phyloP scores from a whole-genome alignment of 805 yeast species.

The Saccharomycopsis babjevae region DNA sequence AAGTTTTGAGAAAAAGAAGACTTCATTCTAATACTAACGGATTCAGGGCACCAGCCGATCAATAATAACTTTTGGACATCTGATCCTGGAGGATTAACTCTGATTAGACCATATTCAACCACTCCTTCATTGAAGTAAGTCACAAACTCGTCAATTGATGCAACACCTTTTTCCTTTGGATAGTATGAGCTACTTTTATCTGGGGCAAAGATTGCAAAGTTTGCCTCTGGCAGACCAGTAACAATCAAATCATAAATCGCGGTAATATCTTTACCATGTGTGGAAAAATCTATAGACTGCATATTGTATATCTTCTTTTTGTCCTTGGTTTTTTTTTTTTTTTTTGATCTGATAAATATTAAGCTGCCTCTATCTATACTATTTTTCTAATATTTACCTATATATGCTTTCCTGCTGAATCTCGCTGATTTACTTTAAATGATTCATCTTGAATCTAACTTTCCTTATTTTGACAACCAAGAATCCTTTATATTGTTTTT shows the following conservation, averaged over 20 bases:
- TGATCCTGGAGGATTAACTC: slow-evolving; percentile 85
- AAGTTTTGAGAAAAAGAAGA: slow-evolving; percentile 70
- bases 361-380: no score
- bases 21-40: slow-evolving; percentile 71
- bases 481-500: background rate
- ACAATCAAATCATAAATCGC: slow-evolving; percentile 69
- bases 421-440: background rate
- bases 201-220: slow-evolving; percentile 79
- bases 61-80: slow-evolving; percentile 76
- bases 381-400: no score
- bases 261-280: slow-evolving; percentile 68
- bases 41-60: slow-evolving; percentile 96
- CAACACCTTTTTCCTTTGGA: slow-evolving; percentile 44
- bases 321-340: background rate
- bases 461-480: background rate
- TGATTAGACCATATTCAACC: slow-evolving; percentile 82
- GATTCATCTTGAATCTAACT: background rate
- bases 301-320: background rate
- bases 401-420: no score
- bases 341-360: background rate
- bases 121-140: slow-evolving; percentile 66
- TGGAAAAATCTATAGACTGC: slow-evolving; percentile 37
- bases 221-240: slow-evolving; percentile 55
- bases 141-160: slow-evolving; percentile 67
- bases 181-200: slow-evolving; percentile 39